Evolutionary conservation across 257 asterid genomes (phyloP), one percentile per base, ranked within the genome.

Genomic region (Lavandula angustifolia): DNA sequence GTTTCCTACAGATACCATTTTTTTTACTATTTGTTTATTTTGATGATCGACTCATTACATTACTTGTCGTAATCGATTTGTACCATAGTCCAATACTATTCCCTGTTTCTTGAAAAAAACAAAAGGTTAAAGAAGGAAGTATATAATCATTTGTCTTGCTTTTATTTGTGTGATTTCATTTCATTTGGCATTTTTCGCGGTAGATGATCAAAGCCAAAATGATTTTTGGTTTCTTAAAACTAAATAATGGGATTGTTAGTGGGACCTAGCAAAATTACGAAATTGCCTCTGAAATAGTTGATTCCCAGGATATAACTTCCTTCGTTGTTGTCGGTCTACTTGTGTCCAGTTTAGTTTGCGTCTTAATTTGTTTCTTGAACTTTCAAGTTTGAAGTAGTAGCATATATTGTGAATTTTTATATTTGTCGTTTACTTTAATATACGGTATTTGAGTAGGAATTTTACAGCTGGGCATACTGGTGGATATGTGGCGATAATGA

Each of bases 1-100:
- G 63, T 69, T 66, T 38, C 16, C 16, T 60, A 32, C 42, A 17
- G 49, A 63, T 62, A 37, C 9, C 17, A 37, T 60, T 68, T 69
- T 38, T 60, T 62, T 56, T 53, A 47, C 55, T 72, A 17, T 70
- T 13, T 31, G 57, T 13, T 62, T 42, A 27, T 41, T 55, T 64
- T 63, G 73, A 72, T 75, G 75, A 78, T 80, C 77, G 69, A 73
- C 73, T 69, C 68, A 67, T 75, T 70, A 53, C 72, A 62, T 73
- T 70, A 60, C 68, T 41, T 62, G 74, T 56, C 73, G 69, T 64
- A 42, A 73, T 63, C 77, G 41, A 77, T 77, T 67, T 84, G 85
- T 82, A 80, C 73, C 66, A 44, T 61, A 70, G 70, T 76, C 49
- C 65, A 61, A 69, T 48, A 8, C 62, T 50, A 27, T 37, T 64